Base-by-base conservation (phyloP, 352 stramenopile genomes). In the Phytophthora meadii region DNA sequence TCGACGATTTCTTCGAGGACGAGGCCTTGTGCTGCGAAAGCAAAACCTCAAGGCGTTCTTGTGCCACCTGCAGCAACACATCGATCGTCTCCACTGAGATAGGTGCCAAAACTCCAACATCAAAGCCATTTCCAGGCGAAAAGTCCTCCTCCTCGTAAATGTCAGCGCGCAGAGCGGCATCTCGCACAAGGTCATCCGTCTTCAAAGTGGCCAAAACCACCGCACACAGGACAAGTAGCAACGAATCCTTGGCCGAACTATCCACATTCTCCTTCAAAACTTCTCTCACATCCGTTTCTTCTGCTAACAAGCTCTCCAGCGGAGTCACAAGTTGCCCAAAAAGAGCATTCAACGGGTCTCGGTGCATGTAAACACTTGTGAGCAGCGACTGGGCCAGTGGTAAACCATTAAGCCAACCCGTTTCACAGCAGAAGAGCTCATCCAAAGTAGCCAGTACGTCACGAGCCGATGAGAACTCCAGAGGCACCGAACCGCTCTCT, bases 81-180 rank as follows among this genome's bases (percentile, higher is more conserved):
- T 77, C 53, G 9, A 91, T 54, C 7, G 72, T 61, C 14, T 89
- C 57, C 19, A 67, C 54, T 10, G 72, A 72, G 44, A 86, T 68
- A 7, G 58, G 61, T 17, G 83, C 77, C 32, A 90, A 54, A 19
- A 77, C 54, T 5, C 76, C 75, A 24, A 89, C 74, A 54, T 92
- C 83, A 47, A 94, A 88, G 0, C 76, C 77, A 15, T 61, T 90
- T 48, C 79, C 88, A 0, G 80, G 81, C 12, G 84, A 90, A 65
- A 98, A 98, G 76, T 98, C 94, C 70, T 98, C 95, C 70, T 98
- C 95, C 63, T 98, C 94, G 70, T 98, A 98, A 68, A 98, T 97
- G 74, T 98, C 94, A 15, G 90, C 95, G 39, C 94, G 90, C 4
- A 98, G 64, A 37, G 97, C 84, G 9, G 92, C 82, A 49, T 88